These are phyloP conservation scores for Trametes maxima DNA, from an alignment of 768 basidiomycete species.

Conservation along the genomic window DNA sequence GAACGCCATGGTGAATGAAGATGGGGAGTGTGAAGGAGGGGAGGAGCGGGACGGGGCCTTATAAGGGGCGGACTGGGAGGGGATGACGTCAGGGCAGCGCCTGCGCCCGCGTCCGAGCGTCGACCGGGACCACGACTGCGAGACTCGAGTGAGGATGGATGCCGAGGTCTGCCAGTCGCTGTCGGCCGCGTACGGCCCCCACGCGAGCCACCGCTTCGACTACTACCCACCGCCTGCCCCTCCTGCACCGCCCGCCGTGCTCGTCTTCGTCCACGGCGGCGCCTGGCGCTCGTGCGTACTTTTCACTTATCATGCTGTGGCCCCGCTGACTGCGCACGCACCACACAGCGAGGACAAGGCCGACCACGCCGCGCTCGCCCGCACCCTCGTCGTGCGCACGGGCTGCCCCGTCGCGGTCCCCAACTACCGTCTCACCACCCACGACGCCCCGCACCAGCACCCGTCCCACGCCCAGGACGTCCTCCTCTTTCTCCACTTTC, in stretches of 20 bases:
- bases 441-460: constrained; percentile 51
- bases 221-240: constrained; percentile 42
- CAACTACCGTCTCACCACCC: constrained; percentile 74
- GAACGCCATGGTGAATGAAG: constrained; percentile 56
- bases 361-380: constrained; percentile 57
- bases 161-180: too few relatives aligned
- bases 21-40: constrained; percentile 10
- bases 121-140: not conserved
- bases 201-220: constrained; percentile 53
- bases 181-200: constrained; percentile 29
- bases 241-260: constrained; percentile 37
- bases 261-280: constrained; percentile 82
- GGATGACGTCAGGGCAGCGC: constrained; percentile 18
- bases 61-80: constrained; percentile 1
- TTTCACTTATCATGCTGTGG: constrained; percentile 3
- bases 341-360: constrained; percentile 69
- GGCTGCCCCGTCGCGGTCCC: constrained; percentile 65
- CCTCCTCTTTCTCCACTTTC: constrained; percentile 60
- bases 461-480: constrained; percentile 73
- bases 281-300: constrained; percentile 75
- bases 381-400: constrained; percentile 50
- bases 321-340: constrained; percentile 1
- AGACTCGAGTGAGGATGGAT: too few relatives aligned
- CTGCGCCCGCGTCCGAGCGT: constrained; percentile 2
- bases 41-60: not conserved